Conservation (phyloP, 805 yeast genomes). For the Saccharomycopsis sp. region DNA sequence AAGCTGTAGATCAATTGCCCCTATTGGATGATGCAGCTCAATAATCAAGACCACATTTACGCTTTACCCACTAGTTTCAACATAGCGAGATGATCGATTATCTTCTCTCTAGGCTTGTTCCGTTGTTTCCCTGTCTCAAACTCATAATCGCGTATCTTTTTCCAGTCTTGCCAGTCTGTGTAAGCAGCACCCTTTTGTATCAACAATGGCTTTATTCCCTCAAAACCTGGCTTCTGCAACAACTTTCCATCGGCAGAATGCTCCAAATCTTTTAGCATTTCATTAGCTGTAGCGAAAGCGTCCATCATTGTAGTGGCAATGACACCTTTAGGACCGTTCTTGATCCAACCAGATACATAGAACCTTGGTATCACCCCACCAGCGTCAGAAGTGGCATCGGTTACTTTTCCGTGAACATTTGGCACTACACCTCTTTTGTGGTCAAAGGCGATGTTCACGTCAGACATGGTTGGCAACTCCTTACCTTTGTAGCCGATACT, state of each 20-base stretch:
- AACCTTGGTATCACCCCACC: conserved; percentile 37
- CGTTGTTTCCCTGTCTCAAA: conserved; percentile 36
- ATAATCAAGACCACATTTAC: background rate
- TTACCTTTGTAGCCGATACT: conserved; percentile 79
- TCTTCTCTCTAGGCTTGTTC: conserved; percentile 56
- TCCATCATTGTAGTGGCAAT: conserved; percentile 88
- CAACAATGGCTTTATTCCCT: conserved; percentile 25
- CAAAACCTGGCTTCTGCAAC: conserved; percentile 27
- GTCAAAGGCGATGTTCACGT: conserved; percentile 44
- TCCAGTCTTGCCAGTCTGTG: conserved; percentile 67
- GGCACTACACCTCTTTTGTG: conserved; percentile 36
- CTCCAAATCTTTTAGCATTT: conserved; percentile 50
- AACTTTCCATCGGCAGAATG: conserved; percentile 23
- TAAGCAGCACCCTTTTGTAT: conserved; percentile 23
- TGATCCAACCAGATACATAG: conserved; percentile 88
- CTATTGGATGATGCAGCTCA: background rate
- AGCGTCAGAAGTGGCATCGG: conserved; percentile 20
- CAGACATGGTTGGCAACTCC: conserved; percentile 45
- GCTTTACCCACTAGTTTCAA: conserved; percentile 28
- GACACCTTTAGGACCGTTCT: conserved; percentile 80
- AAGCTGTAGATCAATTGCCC: no score
- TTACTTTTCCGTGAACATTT: conserved; percentile 33
- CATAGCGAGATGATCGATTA: conserved; percentile 44
- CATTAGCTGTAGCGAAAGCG: conserved; percentile 67
- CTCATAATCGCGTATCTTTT: conserved; percentile 48